phyloP scores from a whole-genome alignment of 2,329 filamentous ascomycete genomes.

The Monilinia fructigena region DNA sequence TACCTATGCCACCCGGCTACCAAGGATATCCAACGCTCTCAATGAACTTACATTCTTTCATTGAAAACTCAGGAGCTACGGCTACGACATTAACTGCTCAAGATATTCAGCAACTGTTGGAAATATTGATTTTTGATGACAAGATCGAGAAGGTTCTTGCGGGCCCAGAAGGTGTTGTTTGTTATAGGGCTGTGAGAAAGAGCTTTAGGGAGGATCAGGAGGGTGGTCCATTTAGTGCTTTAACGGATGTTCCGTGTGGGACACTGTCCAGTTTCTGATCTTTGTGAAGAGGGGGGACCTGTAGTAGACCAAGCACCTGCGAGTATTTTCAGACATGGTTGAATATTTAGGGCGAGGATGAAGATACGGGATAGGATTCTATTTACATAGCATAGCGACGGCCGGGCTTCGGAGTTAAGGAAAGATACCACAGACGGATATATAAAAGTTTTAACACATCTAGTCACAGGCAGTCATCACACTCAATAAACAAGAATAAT shows the following conservation, averaged over 20 bases:
- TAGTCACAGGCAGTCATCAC: slow-evolving; percentile 3
- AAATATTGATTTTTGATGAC: slow-evolving; percentile 86
- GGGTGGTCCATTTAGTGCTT: slow-evolving; percentile 47
- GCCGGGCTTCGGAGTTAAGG: slow-evolving; percentile 34
- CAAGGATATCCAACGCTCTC: slow-evolving; percentile 77
- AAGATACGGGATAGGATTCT: slow-evolving; percentile 23
- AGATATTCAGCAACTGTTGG: slow-evolving; percentile 81
- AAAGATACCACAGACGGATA: slow-evolving; percentile 36
- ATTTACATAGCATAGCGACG: slow-evolving; percentile 38
- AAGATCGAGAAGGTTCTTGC: slow-evolving; percentile 64
- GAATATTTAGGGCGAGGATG: slow-evolving; percentile 36
- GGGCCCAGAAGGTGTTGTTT: slow-evolving; percentile 37
- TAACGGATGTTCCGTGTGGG: slow-evolving; percentile 90
- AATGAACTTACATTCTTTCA: slow-evolving; percentile 71
- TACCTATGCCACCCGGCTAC: slow-evolving; percentile 63
- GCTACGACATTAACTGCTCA: slow-evolving; percentile 67
- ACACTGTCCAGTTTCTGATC: slow-evolving; percentile 85
- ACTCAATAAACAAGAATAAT: slow-evolving; percentile 17
- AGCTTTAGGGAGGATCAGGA: slow-evolving; percentile 39
- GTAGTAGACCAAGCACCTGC: slow-evolving; percentile 87
- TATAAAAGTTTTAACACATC: not conserved
- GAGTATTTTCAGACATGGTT: slow-evolving; percentile 91
- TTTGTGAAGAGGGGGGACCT: slow-evolving; percentile 87
- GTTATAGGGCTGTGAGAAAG: slow-evolving; percentile 41
- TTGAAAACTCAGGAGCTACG: slow-evolving; percentile 68